phyloP scores from a whole-genome alignment of 1,284 basidiomycete genomes.

The Pterulicium gracile region DNA sequence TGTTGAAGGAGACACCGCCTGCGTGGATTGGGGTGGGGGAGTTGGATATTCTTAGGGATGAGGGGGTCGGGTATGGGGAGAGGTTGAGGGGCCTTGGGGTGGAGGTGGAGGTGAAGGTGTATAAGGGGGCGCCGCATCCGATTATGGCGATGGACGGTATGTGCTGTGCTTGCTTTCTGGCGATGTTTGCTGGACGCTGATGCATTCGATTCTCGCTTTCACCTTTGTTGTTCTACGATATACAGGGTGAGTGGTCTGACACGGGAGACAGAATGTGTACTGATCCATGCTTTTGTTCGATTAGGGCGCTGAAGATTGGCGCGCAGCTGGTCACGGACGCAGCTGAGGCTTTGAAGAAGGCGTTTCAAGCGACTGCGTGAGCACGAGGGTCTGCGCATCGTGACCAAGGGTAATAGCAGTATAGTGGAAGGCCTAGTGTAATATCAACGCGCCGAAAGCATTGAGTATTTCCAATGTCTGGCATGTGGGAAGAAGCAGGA shows the following conservation, averaged over 20 bases:
- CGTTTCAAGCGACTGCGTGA: too few species aligned
- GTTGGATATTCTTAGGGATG: conserved; percentile 56
- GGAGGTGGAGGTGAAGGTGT: conserved; percentile 41
- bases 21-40: conserved; percentile 59
- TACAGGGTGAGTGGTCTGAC: conserved; percentile 10
- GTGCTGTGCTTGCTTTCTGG: conserved; percentile 13
- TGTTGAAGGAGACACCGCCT: conserved; percentile 38
- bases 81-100: conserved; percentile 46
- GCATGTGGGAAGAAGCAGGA: too few species aligned
- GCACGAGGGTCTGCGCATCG: too few species aligned
- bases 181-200: too few species aligned
- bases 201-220: too few species aligned
- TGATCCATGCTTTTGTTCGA: conserved; percentile 6
- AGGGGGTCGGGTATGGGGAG: conserved; percentile 55
- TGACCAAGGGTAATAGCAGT: too few species aligned
- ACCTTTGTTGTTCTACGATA: too few species aligned
- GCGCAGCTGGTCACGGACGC: conserved; percentile 46
- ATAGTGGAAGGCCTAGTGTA: too few species aligned
- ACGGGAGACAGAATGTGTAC: conserved; percentile 4
- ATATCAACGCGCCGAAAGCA: too few species aligned
- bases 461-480: too few species aligned
- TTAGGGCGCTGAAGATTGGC: conserved; percentile 37
- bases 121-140: conserved; percentile 54
- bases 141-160: conserved; percentile 61
- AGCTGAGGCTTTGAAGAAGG: conserved; percentile 32